A percentile compares a stretch with the other conserved stretches of the same genome.
Evolutionary conservation across 2,329 filamentous ascomycete genomes (phyloP).

Genomic region (Penicillium sp.): DNA sequence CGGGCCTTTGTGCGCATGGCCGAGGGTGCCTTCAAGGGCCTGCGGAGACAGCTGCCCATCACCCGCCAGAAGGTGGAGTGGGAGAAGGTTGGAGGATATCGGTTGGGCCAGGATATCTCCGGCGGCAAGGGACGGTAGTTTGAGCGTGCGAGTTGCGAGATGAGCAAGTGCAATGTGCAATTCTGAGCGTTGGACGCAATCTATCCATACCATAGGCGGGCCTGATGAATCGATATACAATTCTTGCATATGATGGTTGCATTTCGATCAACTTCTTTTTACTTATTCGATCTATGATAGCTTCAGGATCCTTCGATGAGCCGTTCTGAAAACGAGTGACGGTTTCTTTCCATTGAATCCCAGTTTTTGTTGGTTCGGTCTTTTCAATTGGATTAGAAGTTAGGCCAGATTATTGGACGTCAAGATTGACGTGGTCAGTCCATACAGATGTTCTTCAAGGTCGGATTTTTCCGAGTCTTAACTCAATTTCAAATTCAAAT

Average conservation of each 20-base stretch:
- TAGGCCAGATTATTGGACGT: no score
- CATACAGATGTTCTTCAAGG: no score
- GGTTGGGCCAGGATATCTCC: conserved; percentile 77
- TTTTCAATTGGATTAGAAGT: no score
- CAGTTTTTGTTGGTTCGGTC: no score
- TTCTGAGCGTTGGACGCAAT: conserved; percentile 3
- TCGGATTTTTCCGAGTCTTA: background rate
- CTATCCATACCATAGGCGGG: background rate
- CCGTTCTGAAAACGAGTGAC: background rate
- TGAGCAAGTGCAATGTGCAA: background rate
- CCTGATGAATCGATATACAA: conserved; percentile 1
- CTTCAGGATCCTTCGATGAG: background rate
- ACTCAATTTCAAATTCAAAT: background rate
- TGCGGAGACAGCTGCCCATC: conserved; percentile 90
- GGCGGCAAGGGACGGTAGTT: conserved; percentile 55
- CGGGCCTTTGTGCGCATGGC: conserved; percentile 83
- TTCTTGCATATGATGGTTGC: background rate
- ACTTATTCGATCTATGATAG: background rate
- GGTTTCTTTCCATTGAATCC: no score
- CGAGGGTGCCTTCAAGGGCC: conserved; percentile 91
- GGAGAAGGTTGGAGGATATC: conserved; percentile 96
- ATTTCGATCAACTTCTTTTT: background rate
- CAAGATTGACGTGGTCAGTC: no score
- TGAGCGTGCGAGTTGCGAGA: background rate
- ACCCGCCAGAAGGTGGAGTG: conserved; percentile 99